Percentiles rank a stretch among this genome's conserved stretches.
Evolutionary conservation across 805 yeast species (phyloP).

Genomic region (Jamesozyma spencerorum): DNA sequence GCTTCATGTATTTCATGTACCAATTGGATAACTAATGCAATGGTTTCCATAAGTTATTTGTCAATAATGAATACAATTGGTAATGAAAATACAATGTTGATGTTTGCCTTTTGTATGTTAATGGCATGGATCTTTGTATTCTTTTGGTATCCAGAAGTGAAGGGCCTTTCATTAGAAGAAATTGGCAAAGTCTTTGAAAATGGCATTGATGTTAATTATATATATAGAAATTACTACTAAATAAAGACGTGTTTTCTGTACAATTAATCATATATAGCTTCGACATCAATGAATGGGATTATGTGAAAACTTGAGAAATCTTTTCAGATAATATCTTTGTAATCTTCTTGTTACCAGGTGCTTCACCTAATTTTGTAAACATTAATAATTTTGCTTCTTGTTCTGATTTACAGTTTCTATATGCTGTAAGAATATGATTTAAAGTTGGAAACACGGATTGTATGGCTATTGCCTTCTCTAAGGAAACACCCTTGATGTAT

Average conservation of each 20-base stretch:
- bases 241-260: neutral
- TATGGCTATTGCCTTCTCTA: conserved; percentile 75
- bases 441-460: conserved; percentile 72
- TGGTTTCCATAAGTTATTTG: conserved; percentile 32
- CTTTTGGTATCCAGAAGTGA: conserved; percentile 37
- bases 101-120: conserved; percentile 29
- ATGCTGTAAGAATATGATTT: conserved; percentile 33
- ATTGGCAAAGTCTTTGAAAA: conserved; percentile 33
- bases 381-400: conserved; percentile 23
- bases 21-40: conserved; percentile 35
- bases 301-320: conserved; percentile 19
- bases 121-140: conserved; percentile 34
- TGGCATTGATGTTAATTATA: conserved; percentile 34
- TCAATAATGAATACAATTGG: conserved; percentile 27
- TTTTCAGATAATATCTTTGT: conserved; percentile 28
- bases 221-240: conserved; percentile 26
- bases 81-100: conserved; percentile 27
- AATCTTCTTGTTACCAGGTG: conserved; percentile 28
- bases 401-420: conserved; percentile 18
- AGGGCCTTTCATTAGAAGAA: conserved; percentile 37
- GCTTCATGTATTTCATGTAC: conserved; percentile 35
- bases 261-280: neutral
- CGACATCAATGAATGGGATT: neutral
- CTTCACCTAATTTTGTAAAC: conserved; percentile 21
- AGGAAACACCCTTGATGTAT: conserved; percentile 70